phyloP scores from a whole-genome alignment of 2,329 filamentous ascomycete species.

The Neofusicoccum ribis region DNA sequence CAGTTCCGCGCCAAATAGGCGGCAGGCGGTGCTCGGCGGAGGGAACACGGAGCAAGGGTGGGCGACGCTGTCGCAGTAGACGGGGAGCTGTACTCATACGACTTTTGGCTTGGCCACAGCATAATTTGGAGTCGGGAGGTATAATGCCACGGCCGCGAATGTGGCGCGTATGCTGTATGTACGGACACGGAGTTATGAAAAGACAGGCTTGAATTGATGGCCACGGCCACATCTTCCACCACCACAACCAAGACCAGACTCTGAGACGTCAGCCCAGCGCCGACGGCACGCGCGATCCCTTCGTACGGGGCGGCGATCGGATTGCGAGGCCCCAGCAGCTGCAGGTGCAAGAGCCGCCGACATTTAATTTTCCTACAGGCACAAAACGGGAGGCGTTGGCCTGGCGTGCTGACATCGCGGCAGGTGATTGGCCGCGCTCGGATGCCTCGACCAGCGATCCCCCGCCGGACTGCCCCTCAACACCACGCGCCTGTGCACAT shows the following conservation, averaged over 20 bases:
- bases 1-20: constrained; percentile 23
- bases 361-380: neutral
- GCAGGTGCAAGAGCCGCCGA: neutral
- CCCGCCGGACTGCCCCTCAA: constrained; percentile 29
- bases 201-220: constrained; percentile 6
- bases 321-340: neutral
- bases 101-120: constrained; percentile 12
- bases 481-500: constrained; percentile 41
- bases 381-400: neutral
- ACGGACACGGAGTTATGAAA: constrained; percentile 7
- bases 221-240: neutral
- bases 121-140: constrained; percentile 11
- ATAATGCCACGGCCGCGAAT: neutral
- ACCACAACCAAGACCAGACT: neutral
- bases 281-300: neutral
- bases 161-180: constrained; percentile 1
- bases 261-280: too few species aligned
- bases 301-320: neutral
- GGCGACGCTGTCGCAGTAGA: neutral
- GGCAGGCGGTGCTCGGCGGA: neutral
- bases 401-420: constrained; percentile 9
- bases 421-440: constrained; percentile 5
- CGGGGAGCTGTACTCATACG: neutral
- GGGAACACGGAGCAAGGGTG: neutral
- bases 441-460: neutral